Evolutionary conservation across 306 rosid species (phyloP).

Genomic region (Ormosia emarginata): DNA sequence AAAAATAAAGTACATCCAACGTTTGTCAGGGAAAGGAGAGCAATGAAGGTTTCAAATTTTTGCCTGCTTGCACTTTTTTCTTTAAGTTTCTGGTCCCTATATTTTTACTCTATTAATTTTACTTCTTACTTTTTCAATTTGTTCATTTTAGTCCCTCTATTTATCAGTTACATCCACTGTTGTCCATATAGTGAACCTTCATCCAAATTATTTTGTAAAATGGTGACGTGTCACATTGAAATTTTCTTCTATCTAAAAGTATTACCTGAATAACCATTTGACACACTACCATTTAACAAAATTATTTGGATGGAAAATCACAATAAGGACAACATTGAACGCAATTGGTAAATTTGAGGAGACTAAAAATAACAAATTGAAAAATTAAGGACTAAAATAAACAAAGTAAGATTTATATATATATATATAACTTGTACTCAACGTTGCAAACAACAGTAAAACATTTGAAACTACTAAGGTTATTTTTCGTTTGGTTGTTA

Average conservation of each 20-base stretch:
- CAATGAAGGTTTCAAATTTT: slow-evolving; percentile 58
- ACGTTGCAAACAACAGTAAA: neutral
- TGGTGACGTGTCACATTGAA: neutral
- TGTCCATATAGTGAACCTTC: neutral
- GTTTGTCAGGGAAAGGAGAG: slow-evolving; percentile 75
- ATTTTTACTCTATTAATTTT: neutral
- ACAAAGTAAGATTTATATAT: neutral
- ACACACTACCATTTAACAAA: neutral
- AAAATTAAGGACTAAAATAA: neutral
- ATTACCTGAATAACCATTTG: neutral
- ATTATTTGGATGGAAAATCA: neutral
- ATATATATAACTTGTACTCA: neutral
- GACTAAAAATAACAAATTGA: neutral
- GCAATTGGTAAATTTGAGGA: neutral
- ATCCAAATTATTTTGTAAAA: neutral
- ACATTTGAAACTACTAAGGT: neutral
- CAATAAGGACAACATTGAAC: neutral
- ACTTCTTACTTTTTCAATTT: neutral
- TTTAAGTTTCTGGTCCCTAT: neutral
- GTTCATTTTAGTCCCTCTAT: neutral
- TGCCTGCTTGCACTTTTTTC: neutral
- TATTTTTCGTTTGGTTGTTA: neutral
- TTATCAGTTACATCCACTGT: neutral
- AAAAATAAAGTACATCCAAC: slow-evolving; percentile 71
- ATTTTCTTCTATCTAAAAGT: neutral